Conservation (phyloP, 2,329 filamentous ascomycete genomes). For the Clathrospora elynae region DNA sequence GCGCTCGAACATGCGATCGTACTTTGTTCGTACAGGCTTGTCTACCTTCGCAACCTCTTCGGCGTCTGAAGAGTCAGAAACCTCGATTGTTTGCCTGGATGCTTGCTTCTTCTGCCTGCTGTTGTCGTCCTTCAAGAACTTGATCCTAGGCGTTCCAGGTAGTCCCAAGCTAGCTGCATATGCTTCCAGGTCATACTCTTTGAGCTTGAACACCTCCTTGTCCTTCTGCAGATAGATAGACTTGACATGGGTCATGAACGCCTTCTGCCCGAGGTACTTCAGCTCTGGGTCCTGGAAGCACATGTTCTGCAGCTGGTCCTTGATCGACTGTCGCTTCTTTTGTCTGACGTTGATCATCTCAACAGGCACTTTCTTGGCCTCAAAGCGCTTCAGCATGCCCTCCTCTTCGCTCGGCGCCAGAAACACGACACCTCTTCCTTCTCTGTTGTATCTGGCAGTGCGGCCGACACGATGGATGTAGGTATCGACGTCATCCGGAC, state of each 20-base stretch:
- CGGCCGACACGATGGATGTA: constrained; percentile 96
- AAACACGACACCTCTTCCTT: constrained; percentile 87
- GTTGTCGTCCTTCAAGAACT: constrained; percentile 88
- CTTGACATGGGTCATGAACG: constrained; percentile 87
- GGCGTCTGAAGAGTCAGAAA: constrained; percentile 66
- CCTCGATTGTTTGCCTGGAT: constrained; percentile 65
- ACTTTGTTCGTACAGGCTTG: constrained; percentile 85
- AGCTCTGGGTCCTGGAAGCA: constrained; percentile 93
- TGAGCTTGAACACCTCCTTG: constrained; percentile 87
- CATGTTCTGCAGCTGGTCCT: constrained; percentile 86
- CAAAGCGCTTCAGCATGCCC: constrained; percentile 84
- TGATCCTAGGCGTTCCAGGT: constrained; percentile 89
- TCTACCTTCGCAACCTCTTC: constrained; percentile 56
- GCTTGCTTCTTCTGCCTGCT: constrained; percentile 87
- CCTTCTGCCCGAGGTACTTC: constrained; percentile 95
- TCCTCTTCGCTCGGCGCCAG: constrained; percentile 89
- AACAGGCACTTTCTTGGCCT: constrained; percentile 88
- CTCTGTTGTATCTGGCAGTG: constrained; percentile 89
- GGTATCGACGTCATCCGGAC: constrained; percentile 93
- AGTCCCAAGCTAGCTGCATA: constrained; percentile 85
- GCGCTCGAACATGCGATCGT: constrained; percentile 97
- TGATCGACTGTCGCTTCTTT: constrained; percentile 87
- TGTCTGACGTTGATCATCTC: constrained; percentile 83
- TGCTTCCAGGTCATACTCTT: constrained; percentile 81
- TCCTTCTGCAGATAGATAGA: constrained; percentile 88